phyloP scores from a whole-genome alignment of 1,139 yeast species.

The Candida smagusa region DNA sequence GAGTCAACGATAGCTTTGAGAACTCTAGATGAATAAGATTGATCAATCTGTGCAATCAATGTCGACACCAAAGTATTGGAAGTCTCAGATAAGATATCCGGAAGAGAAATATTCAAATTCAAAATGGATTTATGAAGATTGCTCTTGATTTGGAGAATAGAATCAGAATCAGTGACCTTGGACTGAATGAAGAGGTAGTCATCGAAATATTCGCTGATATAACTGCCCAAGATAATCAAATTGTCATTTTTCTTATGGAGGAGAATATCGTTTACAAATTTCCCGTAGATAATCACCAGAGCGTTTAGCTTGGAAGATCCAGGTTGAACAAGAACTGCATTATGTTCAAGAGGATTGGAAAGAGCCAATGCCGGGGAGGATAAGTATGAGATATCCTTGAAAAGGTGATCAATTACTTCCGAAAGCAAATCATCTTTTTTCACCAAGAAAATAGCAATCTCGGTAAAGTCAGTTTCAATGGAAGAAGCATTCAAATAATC shows the following conservation, averaged over 20 bases:
- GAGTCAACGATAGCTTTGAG: slow-evolving; percentile 19
- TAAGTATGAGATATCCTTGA: slow-evolving; percentile 11
- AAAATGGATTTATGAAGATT: slow-evolving; percentile 2
- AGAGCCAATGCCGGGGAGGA: slow-evolving; percentile 28
- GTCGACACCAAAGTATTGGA: background rate
- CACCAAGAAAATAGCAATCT: slow-evolving; percentile 14
- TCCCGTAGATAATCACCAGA: slow-evolving; percentile 9
- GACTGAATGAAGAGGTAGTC: slow-evolving; percentile 23
- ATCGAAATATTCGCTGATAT: slow-evolving; percentile 25
- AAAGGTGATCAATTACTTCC: slow-evolving; percentile 11
- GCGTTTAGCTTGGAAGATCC: background rate
- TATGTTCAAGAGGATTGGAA: slow-evolving; percentile 45
- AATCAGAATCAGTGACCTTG: slow-evolving; percentile 1
- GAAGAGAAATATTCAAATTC: background rate
- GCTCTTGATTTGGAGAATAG: slow-evolving; percentile 3
- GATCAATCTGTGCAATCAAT: slow-evolving; percentile 1
- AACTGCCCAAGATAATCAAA: slow-evolving; percentile 7
- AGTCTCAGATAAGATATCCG: background rate
- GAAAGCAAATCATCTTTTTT: slow-evolving; percentile 5
- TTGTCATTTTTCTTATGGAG: background rate
- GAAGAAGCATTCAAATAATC: slow-evolving; percentile 10
- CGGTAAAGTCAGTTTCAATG: slow-evolving; percentile 13
- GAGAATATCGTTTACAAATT: slow-evolving; percentile 8
- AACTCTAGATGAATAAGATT: slow-evolving; percentile 25
- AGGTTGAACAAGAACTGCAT: slow-evolving; percentile 28